Conservation (phyloP, 257 asterid genomes). For the Anisodus acutangulus region DNA sequence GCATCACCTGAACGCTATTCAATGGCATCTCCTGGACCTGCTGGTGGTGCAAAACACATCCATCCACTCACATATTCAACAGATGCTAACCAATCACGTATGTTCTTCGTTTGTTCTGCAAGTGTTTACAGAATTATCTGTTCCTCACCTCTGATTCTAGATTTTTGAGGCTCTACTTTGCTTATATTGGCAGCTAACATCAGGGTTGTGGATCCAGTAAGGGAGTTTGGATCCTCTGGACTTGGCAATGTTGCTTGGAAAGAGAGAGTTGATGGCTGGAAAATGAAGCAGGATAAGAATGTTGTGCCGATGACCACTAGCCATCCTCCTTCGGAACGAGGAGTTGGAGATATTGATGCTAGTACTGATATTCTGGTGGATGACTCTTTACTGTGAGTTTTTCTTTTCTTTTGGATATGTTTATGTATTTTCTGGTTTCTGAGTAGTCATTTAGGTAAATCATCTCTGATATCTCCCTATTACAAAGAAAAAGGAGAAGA, state of each 20-base stretch:
- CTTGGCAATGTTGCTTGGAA: constrained; percentile 99
- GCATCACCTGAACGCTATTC: constrained; percentile 98
- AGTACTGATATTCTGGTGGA: constrained; percentile 87
- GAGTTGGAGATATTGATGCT: constrained; percentile 86
- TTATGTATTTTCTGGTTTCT: constrained; percentile 20
- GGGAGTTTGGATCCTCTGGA: constrained; percentile 94
- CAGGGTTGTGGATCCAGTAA: constrained; percentile 87
- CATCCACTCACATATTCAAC: constrained; percentile 46
- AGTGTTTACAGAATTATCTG: constrained; percentile 11
- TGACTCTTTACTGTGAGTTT: constrained; percentile 84
- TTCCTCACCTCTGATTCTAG: constrained; percentile 22
- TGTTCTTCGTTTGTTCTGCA: constrained; percentile 27
- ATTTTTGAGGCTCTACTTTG: constrained; percentile 30
- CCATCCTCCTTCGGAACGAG: constrained; percentile 94
- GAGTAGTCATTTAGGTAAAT: constrained; percentile 27
- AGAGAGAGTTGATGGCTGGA: constrained; percentile 99
- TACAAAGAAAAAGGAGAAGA: neutral
- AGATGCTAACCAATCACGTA: constrained; percentile 47
- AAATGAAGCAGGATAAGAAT: constrained; percentile 96
- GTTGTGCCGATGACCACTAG: constrained; percentile 74
- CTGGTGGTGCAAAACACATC: constrained; percentile 71
- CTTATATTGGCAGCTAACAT: constrained; percentile 62
- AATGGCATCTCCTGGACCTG: constrained; percentile 94
- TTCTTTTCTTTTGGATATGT: neutral
- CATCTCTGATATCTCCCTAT: neutral